Conservation (phyloP, 805 yeast genomes). For the Kluyveromyces dobzhanskii region DNA sequence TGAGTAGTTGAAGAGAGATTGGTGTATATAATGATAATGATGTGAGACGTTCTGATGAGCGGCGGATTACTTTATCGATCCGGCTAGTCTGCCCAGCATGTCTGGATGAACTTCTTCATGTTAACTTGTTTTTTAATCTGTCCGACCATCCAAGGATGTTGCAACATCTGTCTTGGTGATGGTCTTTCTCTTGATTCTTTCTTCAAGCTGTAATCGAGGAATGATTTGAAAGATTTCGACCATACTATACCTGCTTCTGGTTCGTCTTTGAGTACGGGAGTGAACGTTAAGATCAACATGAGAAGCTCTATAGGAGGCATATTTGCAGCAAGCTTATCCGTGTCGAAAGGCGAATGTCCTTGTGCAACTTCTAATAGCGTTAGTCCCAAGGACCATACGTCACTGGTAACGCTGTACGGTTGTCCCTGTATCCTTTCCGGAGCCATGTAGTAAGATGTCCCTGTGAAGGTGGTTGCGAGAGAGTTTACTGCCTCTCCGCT, state of each 20-base stretch:
- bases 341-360: conserved; percentile 78
- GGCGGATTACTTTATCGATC: no score
- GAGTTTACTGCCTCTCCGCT: conserved; percentile 95
- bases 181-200: conserved; percentile 79
- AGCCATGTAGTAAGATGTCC: conserved; percentile 97
- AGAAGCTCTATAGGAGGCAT: conserved; percentile 83
- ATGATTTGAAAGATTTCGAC: conserved; percentile 77
- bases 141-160: conserved; percentile 87
- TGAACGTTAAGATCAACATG: conserved; percentile 69
- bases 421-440: conserved; percentile 96
- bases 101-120: conserved; percentile 78
- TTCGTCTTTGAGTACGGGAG: conserved; percentile 73
- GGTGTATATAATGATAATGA: no score
- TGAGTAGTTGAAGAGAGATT: no score
- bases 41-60: no score
- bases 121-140: conserved; percentile 64
- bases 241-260: conserved; percentile 69
- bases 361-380: conserved; percentile 89
- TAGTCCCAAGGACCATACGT: conserved; percentile 93
- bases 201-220: conserved; percentile 69
- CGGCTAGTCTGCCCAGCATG: conserved; percentile 63
- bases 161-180: conserved; percentile 85
- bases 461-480: conserved; percentile 92
- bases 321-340: conserved; percentile 34
- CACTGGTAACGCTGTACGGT: conserved; percentile 90